Base-by-base conservation (phyloP, 1,284 basidiomycete genomes). In the Bondarzewia mesenterica region DNA sequence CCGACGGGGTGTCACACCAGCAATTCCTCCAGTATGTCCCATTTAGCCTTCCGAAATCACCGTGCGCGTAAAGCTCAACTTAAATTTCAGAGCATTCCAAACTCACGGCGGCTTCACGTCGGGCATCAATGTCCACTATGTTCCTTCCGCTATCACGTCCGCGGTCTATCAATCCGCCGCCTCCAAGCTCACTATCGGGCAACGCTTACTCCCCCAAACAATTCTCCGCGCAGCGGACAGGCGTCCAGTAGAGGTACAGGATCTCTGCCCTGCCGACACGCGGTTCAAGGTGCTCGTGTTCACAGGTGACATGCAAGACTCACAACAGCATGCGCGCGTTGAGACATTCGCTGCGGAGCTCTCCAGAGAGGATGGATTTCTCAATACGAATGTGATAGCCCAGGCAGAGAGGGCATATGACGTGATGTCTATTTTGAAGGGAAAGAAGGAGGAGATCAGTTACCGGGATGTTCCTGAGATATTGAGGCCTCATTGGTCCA, bases 231-330 rank as follows among this genome's bases (percentile, higher is more conserved):
- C 76, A 3, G 80, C 82, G 15, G 82, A 88, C 60, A 67, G 67
- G 2, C 73, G 77, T 26, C 79, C 81, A 2, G 64, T 77, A 44
- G 76, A 89, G 50, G 68, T 91, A 26, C 86, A 89, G 46, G 81
- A 87, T 54, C 60, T 85, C 39, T 65, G 86, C 37, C 80, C 78
- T 3, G 71, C 85, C 10, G 81, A 89, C 55, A 72, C 71, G 7
- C 78, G 82, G n/a, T 89, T 86, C 73, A 84, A 87, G 57, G 48
- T 89, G 26, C 65, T 90, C 41, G 66, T 88, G 12, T 89, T 89
- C 61, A 66, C 74, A 0, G 87, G 88, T 7, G 67, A 80, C 51
- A 62, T 75, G 6, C 65, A 64, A 6, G 57, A 74, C 18, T 37
- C 63, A 8, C 54, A 50, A 4, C 74, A 78, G 46, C 60, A 65